Percentiles rank a stretch among this genome's conserved stretches.
Conservation (phyloP, 768 basidiomycete genomes). For the Mycena maculata region DNA sequence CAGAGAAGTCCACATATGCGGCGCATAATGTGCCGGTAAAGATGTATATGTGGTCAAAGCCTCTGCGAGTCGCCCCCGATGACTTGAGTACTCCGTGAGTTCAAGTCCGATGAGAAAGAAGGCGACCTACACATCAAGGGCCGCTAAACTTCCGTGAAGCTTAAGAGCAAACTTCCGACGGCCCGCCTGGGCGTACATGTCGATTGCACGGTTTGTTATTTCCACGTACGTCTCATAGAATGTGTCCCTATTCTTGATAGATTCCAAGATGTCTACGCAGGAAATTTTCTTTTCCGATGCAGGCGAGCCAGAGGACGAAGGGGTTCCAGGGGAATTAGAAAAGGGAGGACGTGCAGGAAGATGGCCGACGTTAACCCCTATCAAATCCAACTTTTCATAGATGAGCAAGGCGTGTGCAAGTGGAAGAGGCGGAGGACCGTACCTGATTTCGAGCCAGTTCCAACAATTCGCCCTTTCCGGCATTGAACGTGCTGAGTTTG, state of each 20-base stretch:
- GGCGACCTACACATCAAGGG: constrained; percentile 83
- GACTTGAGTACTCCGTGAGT: constrained; percentile 52
- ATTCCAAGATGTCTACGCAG: constrained; percentile 68
- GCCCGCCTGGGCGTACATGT: constrained; percentile 85
- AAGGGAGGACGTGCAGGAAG: constrained; percentile 83
- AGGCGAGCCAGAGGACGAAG: constrained; percentile 36
- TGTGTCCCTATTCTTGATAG: constrained; percentile 62
- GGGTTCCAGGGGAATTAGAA: constrained; percentile 56
- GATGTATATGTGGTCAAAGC: constrained; percentile 81
- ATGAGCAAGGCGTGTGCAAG: constrained; percentile 1
- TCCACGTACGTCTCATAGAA: constrained; percentile 85
- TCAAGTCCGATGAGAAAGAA: constrained; percentile 1
- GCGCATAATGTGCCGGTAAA: constrained; percentile 88
- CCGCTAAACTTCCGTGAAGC: constrained; percentile 87
- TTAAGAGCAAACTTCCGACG: constrained; percentile 88
- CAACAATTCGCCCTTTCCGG: constrained; percentile 88
- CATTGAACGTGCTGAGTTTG: constrained; percentile 65
- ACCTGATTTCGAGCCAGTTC: constrained; percentile 93
- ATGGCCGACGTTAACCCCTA: constrained; percentile 80
- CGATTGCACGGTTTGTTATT: constrained; percentile 84
- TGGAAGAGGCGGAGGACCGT: constrained; percentile 32
- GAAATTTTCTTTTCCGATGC: constrained; percentile 57
- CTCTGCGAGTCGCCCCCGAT: constrained; percentile 69
- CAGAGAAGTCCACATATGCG: constrained; percentile 83
- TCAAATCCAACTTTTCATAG: constrained; percentile 77